Evolutionary conservation across 1,284 basidiomycete species (phyloP), one percentile per base, ranked within the genome.

Genomic region (Cryptococcus sp.): DNA sequence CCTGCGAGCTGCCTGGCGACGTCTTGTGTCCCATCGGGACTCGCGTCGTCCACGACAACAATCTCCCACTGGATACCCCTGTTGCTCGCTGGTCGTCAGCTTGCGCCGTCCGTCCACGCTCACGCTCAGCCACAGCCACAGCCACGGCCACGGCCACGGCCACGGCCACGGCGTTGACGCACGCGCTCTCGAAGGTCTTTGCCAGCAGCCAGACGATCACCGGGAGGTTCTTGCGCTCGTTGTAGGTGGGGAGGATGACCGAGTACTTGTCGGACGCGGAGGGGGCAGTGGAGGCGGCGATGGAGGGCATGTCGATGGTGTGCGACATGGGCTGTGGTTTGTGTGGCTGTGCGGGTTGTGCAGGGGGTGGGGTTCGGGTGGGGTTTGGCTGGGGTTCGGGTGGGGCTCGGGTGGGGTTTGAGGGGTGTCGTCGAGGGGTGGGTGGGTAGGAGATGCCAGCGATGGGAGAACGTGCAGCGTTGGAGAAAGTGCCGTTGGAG

Each of bases 241-340:
- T 93, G 77, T 94, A 95, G 2, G 91, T 94, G 43, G 91, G 91
- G 12, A 94, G 81, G 68, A 94, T 93, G 63, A 94, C 89, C 51
- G 87, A 89, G 75, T 90, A 91, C 76, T 87, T 90, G 66, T 78
- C 71, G 42, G 63, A 55, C 35, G 61, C 69, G 12, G 59, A 57
- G 11, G 59, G 52, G 15, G 39, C 49, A 38, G 59, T 46, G 28
- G 51, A 46, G 24, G 59, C 55, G 33, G 55, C 59, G 46, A 54
- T 42, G 13, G 59, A 55, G 38, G 59, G 59, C 60, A 61, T 58
- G 43, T 58, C 53, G 50, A 58, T 61, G 23, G 53, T 36, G 53
- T 59, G 46, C 21, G 55, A 56, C 18, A 33, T 33, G 28, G 28
- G 28, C 28, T 33, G 28, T 33, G 28, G n/a, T 33, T 33, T 33